phyloP scores from a whole-genome alignment of 768 basidiomycete genomes.

The Rossbeevera mucosa region DNA sequence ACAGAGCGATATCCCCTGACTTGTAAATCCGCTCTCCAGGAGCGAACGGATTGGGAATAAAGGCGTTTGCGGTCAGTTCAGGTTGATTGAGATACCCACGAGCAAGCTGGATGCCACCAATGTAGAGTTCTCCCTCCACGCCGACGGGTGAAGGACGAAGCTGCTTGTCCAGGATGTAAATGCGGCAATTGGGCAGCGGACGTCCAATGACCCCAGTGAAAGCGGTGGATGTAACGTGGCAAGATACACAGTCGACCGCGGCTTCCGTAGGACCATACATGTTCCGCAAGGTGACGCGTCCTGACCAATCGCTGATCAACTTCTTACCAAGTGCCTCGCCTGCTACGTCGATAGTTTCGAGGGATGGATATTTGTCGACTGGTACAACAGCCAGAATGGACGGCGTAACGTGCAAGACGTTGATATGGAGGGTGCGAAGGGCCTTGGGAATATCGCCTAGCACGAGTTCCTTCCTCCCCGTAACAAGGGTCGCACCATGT shows the following conservation, averaged over 20 bases:
- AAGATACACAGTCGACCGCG: slow-evolving; percentile 27
- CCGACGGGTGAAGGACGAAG: slow-evolving; percentile 26
- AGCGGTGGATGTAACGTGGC: slow-evolving; percentile 18
- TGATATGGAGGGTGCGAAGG: slow-evolving; percentile 24
- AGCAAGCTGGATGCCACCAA: slow-evolving; percentile 20
- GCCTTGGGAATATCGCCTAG: slow-evolving; percentile 29
- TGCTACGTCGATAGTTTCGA: slow-evolving; percentile 26
- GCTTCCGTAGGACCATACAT: slow-evolving; percentile 35
- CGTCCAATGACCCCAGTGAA: slow-evolving; percentile 27
- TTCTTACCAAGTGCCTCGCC: slow-evolving; percentile 23
- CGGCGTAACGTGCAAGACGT: slow-evolving; percentile 28
- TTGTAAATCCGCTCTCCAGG: slow-evolving; percentile 28
- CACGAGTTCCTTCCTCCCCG: slow-evolving; percentile 24
- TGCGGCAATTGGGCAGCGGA: slow-evolving; percentile 27
- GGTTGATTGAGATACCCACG: slow-evolving; percentile 22
- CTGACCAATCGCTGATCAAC: slow-evolving; percentile 23
- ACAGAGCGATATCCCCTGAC: slow-evolving; percentile 29
- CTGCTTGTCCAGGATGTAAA: slow-evolving; percentile 29
- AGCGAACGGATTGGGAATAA: slow-evolving; percentile 30
- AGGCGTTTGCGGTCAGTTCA: slow-evolving; percentile 25
- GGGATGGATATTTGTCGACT: slow-evolving; percentile 22
- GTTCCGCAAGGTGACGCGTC: slow-evolving; percentile 25
- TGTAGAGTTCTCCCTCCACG: slow-evolving; percentile 24
- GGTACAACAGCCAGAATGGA: slow-evolving; percentile 28
- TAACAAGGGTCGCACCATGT: slow-evolving; percentile 20